Evolutionary conservation across 371 early-diverging fungal species (phyloP).

Genomic region (Syncephalastrum monosporum): DNA sequence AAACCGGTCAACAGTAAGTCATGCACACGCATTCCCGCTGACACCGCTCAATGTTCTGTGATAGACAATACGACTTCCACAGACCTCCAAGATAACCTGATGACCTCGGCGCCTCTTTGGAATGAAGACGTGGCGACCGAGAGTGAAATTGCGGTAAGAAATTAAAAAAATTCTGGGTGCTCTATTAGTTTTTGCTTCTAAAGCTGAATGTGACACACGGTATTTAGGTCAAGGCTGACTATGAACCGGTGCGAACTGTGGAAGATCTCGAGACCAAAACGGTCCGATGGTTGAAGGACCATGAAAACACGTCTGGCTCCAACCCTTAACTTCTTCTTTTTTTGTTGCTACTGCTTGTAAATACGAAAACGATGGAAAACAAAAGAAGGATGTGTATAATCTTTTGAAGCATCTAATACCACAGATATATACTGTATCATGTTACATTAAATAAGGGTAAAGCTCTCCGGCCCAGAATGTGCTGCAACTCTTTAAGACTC

Average conservation of each 20-base stretch:
- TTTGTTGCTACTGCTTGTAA: too few relatives aligned
- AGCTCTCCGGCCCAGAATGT: constrained; percentile 9
- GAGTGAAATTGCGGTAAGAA: constrained; percentile 12
- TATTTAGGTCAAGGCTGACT: constrained; percentile 12
- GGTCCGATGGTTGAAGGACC: constrained; percentile 13
- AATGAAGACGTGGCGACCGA: constrained; percentile 20
- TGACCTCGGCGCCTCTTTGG: constrained; percentile 22
- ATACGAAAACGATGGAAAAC: not conserved
- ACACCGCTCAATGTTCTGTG: too few relatives aligned
- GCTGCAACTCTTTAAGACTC: constrained; percentile 5
- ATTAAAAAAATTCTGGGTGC: too few relatives aligned
- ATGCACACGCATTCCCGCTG: too few relatives aligned
- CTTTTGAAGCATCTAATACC: too few relatives aligned
- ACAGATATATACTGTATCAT: too few relatives aligned
- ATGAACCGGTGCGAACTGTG: constrained; percentile 15
- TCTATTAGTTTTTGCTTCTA: too few relatives aligned
- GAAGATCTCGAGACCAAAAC: constrained; percentile 10
- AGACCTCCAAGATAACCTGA: constrained; percentile 8
- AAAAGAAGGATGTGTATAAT: not conserved
- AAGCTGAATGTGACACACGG: too few relatives aligned
- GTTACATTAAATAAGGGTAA: not conserved
- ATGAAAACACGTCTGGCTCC: constrained; percentile 3
- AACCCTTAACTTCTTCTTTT: too few relatives aligned
- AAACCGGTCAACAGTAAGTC: too few relatives aligned
- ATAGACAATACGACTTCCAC: too few relatives aligned